Evolutionary conservation across 495 filamentous ascomycete species (phyloP).

Genomic region (Astrothelium macrocarpum): DNA sequence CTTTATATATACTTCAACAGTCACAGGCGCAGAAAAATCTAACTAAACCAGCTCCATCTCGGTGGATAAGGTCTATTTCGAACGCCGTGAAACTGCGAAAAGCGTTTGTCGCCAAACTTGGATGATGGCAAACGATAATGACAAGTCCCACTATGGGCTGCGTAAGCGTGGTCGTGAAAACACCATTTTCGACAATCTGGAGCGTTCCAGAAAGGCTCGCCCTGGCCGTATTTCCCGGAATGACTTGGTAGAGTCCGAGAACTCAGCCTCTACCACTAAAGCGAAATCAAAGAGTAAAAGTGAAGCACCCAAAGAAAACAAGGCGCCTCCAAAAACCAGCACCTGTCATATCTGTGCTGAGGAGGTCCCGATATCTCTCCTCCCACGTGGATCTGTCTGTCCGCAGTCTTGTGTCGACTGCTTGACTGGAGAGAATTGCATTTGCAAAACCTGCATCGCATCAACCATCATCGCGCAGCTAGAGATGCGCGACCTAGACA

Average conservation of each 20-base stretch:
- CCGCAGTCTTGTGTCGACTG: not conserved
- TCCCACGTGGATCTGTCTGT: not conserved
- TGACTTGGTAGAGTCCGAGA: not conserved
- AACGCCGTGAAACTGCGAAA: not conserved
- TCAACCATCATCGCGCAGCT: not conserved
- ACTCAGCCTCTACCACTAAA: not conserved
- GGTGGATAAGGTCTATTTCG: not conserved
- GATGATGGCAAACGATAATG: not conserved
- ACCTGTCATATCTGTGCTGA: not conserved
- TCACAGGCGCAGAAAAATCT: not conserved
- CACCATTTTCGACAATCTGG: not conserved
- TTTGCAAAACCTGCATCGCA: not conserved
- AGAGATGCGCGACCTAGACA: not conserved
- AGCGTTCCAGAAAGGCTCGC: not conserved
- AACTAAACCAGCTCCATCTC: not conserved
- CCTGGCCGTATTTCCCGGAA: not conserved
- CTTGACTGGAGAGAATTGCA: not conserved
- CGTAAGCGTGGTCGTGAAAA: not conserved
- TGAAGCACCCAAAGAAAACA: not conserved
- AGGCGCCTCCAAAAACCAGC: not conserved
- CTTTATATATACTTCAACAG: not conserved
- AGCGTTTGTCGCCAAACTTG: no score
- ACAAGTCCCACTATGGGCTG: not conserved
- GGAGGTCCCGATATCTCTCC: not conserved
- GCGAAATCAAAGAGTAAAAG: not conserved